Base-by-base conservation (phyloP, 2,329 filamentous ascomycete species). In the Iodosphaeria phyllophila region DNA sequence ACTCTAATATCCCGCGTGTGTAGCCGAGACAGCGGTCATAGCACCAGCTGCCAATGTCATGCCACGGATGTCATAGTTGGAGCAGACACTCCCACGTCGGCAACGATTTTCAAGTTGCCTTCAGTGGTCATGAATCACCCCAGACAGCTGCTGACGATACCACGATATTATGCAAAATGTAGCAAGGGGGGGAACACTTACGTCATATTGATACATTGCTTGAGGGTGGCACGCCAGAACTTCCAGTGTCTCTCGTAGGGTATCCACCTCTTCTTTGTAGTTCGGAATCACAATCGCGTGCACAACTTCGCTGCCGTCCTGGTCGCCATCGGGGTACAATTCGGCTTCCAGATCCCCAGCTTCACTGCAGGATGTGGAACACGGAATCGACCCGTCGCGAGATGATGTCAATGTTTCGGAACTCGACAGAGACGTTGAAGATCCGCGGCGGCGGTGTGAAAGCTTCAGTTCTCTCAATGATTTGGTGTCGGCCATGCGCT, bases 221-320 rank as follows among this genome's bases (percentile, higher is more conserved):
- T 66, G 61, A 1, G 66, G 58, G 39, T 80, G 74, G 16, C 62
- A 72, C 5, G 71, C 71, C 30, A 79, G 48, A 13, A 79, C 73
- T 20, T 71, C 64, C 12, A 80, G 48, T 0, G 74, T 79, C 40
- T 76, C 71, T 32, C 64, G 58, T 23, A 79, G 51, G 0, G 68
- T 75, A 29, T 74, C 68, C 28, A 70, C 51, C 28, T 78, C 72
- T 43, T 80, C 74, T 45, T 75, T 75, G 51, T 79, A 80, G 39
- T 77, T 77, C 11, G 74, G 74, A 21, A 80, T 57, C 33, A 79
- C 55, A 32, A 80, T 74, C 9, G 65, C 69, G 41, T 77, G 70
- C 16, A 75, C 49, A 28, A 74, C 47, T 13, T 51, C 50, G 20
- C 58, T 50, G n/a, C 48, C 40, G 1, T 50, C 44, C 21, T 47